Evolutionary conservation across 345 rosid genomes (phyloP).

Genomic region (Raphanus sativus): DNA sequence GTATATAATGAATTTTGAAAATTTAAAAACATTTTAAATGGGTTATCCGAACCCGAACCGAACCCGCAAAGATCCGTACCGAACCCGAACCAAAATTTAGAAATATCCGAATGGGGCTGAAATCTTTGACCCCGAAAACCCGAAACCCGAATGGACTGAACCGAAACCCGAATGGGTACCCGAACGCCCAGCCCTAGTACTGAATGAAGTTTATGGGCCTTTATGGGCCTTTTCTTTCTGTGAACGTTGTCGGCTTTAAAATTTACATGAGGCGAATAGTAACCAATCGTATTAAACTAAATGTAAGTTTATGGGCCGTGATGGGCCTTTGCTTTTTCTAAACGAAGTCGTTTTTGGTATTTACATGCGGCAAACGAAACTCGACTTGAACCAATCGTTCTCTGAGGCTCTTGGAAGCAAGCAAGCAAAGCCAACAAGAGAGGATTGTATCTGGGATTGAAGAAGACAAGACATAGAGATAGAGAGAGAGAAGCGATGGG

Average conservation of each 20-base stretch:
- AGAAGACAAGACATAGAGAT: neutral
- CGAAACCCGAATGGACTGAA: no score
- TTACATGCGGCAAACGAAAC: slow-evolving; percentile 16
- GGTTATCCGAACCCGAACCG: no score
- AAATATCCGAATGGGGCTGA: no score
- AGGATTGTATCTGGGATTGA: neutral
- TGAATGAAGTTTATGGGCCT: neutral
- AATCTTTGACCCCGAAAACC: no score
- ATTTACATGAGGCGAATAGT: no score
- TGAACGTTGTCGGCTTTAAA: neutral
- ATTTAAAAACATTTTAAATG: no score
- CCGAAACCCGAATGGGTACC: no score
- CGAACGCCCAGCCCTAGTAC: no score
- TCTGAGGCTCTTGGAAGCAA: slow-evolving; percentile 19
- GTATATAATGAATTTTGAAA: no score
- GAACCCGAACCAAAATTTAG: no score
- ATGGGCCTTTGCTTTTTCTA: slow-evolving; percentile 4
- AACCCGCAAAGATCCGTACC: no score
- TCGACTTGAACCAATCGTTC: slow-evolving; percentile 39
- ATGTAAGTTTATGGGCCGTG: neutral
- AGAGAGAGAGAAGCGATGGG: slow-evolving; percentile 43
- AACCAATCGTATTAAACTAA: no score
- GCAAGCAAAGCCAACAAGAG: neutral
- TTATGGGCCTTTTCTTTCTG: slow-evolving; percentile 8
- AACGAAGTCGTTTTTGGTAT: neutral